These are phyloP conservation scores for Penicillium simplicissimum DNA, from an alignment of 495 filamentous ascomycete genomes.

Conservation along the genomic window DNA sequence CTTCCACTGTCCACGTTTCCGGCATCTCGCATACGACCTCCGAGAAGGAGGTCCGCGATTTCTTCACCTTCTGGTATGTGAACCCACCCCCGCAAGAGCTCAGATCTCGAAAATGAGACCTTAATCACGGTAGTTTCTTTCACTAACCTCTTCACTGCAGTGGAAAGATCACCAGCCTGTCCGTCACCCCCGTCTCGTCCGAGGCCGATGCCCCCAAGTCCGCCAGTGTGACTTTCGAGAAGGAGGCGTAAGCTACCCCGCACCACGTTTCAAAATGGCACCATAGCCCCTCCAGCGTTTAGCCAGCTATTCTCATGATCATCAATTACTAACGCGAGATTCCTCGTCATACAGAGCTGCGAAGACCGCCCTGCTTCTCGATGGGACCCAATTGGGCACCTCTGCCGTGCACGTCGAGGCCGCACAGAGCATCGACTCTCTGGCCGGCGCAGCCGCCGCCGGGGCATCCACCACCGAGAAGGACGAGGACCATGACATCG, in stretches of 20 bases:
- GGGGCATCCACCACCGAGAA: slow-evolving; percentile 50
- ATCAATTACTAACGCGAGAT: background rate
- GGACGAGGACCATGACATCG: slow-evolving; percentile 65
- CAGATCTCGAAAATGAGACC: background rate
- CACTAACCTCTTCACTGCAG: slow-evolving; percentile 49
- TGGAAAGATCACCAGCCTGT: slow-evolving; percentile 85
- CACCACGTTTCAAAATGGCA: slow-evolving; percentile 22
- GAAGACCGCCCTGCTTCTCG: slow-evolving; percentile 93
- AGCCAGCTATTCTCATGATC: background rate
- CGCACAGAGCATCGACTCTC: slow-evolving; percentile 62
- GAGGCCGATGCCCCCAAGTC: slow-evolving; percentile 65
- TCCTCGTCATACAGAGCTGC: slow-evolving; percentile 57
- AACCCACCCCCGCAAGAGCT: slow-evolving; percentile 3
- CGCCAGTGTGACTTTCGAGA: slow-evolving; percentile 93
- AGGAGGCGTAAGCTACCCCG: slow-evolving; percentile 66
- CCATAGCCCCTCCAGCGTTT: slow-evolving; percentile 1
- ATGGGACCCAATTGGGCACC: slow-evolving; percentile 87
- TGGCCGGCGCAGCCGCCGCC: slow-evolving; percentile 54
- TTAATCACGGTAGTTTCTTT: background rate
- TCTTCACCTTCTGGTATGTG: slow-evolving; percentile 97
- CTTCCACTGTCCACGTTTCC: slow-evolving; percentile 59
- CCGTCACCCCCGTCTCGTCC: slow-evolving; percentile 65
- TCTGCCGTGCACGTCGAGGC: slow-evolving; percentile 76
- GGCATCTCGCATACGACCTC: slow-evolving; percentile 78
- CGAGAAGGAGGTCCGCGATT: slow-evolving; percentile 90